Evolutionary conservation across 2,329 filamentous ascomycete species (phyloP).

Genomic region (Aureobasidium sp.): DNA sequence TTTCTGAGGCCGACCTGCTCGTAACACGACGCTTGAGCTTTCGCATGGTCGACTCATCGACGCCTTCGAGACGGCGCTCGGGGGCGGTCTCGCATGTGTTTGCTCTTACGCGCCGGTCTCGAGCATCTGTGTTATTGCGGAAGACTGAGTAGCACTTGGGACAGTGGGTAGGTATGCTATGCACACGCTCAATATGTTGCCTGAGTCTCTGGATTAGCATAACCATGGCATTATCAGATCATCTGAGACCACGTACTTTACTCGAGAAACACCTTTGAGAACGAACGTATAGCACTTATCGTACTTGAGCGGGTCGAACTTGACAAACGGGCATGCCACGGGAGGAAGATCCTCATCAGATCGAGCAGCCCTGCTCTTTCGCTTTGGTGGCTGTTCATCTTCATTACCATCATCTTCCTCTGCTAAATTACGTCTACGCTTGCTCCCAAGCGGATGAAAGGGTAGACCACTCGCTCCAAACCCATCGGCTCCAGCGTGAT

Average conservation of each 20-base stretch:
- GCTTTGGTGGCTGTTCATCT: neutral
- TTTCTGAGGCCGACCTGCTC: neutral
- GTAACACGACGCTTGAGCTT: neutral
- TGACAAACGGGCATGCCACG: conserved; percentile 6
- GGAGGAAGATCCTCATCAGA: neutral
- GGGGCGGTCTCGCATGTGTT: neutral
- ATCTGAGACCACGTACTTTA: neutral
- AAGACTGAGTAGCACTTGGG: conserved; percentile 7
- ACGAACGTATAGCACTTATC: conserved; percentile 8
- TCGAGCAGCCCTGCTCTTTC: neutral
- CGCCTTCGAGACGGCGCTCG: conserved; percentile 1
- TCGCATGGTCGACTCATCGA: neutral
- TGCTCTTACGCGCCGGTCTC: neutral
- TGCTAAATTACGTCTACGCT: neutral
- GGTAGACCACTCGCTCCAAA: neutral
- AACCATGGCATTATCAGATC: neutral
- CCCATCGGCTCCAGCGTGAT: neutral
- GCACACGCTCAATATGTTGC: conserved; percentile 7
- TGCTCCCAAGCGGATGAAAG: neutral
- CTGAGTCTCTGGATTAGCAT: neutral
- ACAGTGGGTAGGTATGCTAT: conserved; percentile 1
- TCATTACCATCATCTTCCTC: neutral
- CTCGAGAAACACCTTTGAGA: conserved; percentile 1
- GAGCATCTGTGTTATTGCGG: neutral
- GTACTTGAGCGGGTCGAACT: conserved; percentile 2